These are phyloP conservation scores for Fagus sylvatica DNA, from an alignment of 306 rosid species.

Conservation along the genomic window DNA sequence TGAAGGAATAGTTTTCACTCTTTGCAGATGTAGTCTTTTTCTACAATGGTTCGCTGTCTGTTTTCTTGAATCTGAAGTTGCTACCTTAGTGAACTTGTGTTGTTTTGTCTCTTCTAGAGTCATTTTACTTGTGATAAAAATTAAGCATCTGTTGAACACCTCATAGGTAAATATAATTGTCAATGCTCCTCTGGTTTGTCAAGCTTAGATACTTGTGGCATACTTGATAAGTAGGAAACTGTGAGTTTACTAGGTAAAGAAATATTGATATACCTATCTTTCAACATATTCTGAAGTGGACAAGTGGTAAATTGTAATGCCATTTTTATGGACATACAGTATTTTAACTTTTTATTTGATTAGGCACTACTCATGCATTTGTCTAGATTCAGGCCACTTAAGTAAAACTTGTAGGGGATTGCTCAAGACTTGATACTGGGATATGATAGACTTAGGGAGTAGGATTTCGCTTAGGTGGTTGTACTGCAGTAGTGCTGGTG, in stretches of 20 bases:
- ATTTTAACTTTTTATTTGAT: conserved; percentile 18
- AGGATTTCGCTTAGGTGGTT: background rate
- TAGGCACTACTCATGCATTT: background rate
- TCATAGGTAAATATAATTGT: background rate
- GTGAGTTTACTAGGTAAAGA: background rate
- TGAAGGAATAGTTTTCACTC: too few species aligned
- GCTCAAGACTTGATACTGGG: background rate
- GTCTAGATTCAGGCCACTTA: background rate
- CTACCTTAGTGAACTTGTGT: background rate
- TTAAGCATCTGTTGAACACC: background rate
- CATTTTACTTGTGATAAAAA: background rate
- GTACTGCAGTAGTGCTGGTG: background rate
- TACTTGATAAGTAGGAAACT: background rate
- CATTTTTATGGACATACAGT: background rate
- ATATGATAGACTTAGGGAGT: background rate
- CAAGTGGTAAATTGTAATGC: too few species aligned
- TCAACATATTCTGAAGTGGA: too few species aligned
- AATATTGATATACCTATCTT: too few species aligned
- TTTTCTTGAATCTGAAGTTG: background rate
- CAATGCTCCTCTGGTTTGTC: background rate
- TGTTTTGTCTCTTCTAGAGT: background rate
- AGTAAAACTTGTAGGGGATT: background rate
- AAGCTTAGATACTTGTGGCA: background rate
- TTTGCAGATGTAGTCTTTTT: background rate
- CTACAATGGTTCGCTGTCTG: background rate